Evolutionary conservation across 1,139 yeast genomes (phyloP).

Genomic region (Schizosaccharomyces versatilis): DNA sequence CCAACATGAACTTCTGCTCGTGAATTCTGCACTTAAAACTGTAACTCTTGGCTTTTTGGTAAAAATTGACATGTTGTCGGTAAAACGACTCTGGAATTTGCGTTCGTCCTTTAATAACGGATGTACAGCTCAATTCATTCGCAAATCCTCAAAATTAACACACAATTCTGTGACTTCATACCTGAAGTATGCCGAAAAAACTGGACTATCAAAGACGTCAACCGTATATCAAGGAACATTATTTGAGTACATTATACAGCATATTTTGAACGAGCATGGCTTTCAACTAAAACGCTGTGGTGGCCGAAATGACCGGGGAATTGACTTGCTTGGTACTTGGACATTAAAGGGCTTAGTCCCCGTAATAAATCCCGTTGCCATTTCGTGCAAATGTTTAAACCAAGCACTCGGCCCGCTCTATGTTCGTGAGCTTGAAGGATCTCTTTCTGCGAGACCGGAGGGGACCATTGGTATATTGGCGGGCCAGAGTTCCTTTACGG

Average conservation of each 20-base stretch:
- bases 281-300: conserved; percentile 12
- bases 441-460: conserved; percentile 4
- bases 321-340: conserved; percentile 14
- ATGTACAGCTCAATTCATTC: no score
- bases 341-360: neutral
- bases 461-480: conserved; percentile 12
- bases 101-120: no score
- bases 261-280: conserved; percentile 8
- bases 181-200: no score
- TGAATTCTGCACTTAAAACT: no score
- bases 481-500: conserved; percentile 9
- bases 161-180: no score
- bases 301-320: conserved; percentile 13
- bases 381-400: conserved; percentile 13
- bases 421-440: conserved; percentile 14
- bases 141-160: no score
- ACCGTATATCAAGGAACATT: conserved; percentile 13
- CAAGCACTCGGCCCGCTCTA: conserved; percentile 10
- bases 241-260: conserved; percentile 13
- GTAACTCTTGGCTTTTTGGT: no score
- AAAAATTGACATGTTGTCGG: no score
- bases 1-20: no score
- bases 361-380: conserved; percentile 3
- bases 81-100: no score
- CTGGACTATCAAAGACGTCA: neutral